phyloP scores from a whole-genome alignment of 78 protist genomes.

The Paulinella micropora region DNA sequence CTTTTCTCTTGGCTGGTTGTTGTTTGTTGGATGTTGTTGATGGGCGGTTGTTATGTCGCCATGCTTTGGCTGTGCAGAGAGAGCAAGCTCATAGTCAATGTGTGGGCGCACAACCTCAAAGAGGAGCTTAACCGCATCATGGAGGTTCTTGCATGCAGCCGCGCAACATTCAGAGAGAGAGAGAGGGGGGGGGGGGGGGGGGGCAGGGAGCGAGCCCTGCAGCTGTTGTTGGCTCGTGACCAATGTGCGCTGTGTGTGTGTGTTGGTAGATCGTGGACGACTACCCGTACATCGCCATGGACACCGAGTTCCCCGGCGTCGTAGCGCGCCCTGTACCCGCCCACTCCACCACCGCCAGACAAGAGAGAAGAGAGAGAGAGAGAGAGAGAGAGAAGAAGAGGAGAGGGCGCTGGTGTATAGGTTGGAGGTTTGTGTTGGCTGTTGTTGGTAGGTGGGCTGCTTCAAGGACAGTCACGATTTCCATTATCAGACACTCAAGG shows the following conservation, averaged over 20 bases:
- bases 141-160: neutral
- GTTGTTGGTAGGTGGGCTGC: no score
- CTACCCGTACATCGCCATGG: slow-evolving; percentile 82
- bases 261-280: slow-evolving; percentile 51
- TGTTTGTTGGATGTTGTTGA: no score
- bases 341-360: slow-evolving; percentile 60
- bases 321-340: slow-evolving; percentile 77
- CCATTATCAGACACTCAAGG: slow-evolving; percentile 67
- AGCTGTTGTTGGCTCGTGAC: no score
- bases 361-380: neutral
- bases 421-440: neutral
- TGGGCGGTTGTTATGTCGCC: no score
- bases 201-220: no score
- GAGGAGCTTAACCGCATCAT: neutral
- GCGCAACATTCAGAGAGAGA: no score
- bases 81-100: neutral
- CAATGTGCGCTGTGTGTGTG: no score
- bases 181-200: no score
- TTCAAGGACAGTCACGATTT: slow-evolving; percentile 19
- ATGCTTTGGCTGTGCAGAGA: neutral
- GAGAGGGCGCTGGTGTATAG: neutral
- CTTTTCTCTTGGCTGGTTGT: no score
- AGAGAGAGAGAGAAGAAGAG: neutral
- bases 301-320: slow-evolving; percentile 93
- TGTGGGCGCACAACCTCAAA: neutral